Evolutionary conservation across 768 basidiomycete genomes (phyloP).

Genomic region (Hypholoma sublateritium): DNA sequence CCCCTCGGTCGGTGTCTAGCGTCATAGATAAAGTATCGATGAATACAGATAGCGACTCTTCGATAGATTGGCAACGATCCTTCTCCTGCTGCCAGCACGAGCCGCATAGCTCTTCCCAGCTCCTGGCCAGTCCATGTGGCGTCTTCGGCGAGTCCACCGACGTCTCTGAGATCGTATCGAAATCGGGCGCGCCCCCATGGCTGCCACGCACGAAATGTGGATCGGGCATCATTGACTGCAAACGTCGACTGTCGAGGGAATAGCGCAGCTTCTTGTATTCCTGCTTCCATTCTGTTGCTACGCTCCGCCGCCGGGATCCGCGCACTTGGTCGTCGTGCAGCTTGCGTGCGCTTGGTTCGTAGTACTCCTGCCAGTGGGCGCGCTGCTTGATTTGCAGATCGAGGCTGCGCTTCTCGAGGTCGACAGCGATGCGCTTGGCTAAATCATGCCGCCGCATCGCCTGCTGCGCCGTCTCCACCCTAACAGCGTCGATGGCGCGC

Average conservation of each 20-base stretch:
- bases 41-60: conserved; percentile 13
- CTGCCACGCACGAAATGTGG: background rate
- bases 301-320: conserved; percentile 3
- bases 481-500: conserved; percentile 15
- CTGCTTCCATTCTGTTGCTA: conserved; percentile 17
- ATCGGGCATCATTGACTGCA: conserved; percentile 11
- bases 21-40: conserved; percentile 9
- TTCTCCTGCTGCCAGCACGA: conserved; percentile 16
- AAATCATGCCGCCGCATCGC: conserved; percentile 18
- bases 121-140: conserved; percentile 1
- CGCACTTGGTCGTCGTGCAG: conserved; percentile 11
- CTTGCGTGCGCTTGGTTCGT: conserved; percentile 12
- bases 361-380: conserved; percentile 8
- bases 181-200: background rate
- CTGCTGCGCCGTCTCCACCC: conserved; percentile 17
- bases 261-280: conserved; percentile 18
- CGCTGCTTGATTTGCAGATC: conserved; percentile 14
- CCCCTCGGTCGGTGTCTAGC: conserved; percentile 12
- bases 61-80: conserved; percentile 13
- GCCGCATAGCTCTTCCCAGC: conserved; percentile 13
- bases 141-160: background rate
- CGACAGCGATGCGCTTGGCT: conserved; percentile 15
- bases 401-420: conserved; percentile 17
- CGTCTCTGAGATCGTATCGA: background rate
- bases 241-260: conserved; percentile 10